A percentile compares a stretch with the other conserved stretches of the same genome.
phyloP scores from a whole-genome alignment of 306 rosid species.

The Prunus mira region DNA sequence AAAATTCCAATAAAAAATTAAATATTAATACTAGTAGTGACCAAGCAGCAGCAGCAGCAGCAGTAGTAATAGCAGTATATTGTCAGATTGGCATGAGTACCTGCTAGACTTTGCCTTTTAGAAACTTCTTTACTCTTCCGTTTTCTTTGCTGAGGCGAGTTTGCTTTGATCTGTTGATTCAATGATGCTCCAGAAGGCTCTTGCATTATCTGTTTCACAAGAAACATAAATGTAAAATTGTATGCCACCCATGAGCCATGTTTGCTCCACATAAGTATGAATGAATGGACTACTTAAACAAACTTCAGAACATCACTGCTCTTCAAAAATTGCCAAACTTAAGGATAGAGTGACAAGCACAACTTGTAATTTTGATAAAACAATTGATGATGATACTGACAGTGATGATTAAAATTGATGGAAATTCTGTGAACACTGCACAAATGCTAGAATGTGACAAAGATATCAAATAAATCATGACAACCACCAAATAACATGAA shows the following conservation, averaged over 20 bases:
- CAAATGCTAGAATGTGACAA: not conserved
- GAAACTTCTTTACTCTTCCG: conserved; percentile 21
- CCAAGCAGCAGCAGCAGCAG: not conserved
- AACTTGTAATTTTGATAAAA: not conserved
- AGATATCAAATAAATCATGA: too few relatives aligned
- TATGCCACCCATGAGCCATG: not conserved
- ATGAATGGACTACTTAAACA: not conserved
- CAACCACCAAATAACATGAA: not conserved
- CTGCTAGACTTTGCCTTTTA: conserved; percentile 70
- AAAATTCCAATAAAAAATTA: not conserved
- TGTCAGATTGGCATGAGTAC: conserved; percentile 27
- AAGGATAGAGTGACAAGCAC: not conserved
- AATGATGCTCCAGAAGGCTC: conserved; percentile 19
- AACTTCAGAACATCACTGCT: not conserved
- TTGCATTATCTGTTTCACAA: conserved; percentile 17
- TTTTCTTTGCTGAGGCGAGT: conserved; percentile 17
- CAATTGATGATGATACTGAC: not conserved
- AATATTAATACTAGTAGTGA: not conserved
- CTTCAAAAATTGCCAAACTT: not conserved
- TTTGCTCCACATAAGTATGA: not conserved
- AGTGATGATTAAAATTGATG: not conserved
- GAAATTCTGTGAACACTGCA: not conserved
- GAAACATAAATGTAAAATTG: not conserved
- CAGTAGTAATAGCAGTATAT: not conserved
- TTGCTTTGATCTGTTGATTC: conserved; percentile 36